phyloP scores from a whole-genome alignment of 257 asterid species.

The Nyctanthes arbortristis region DNA sequence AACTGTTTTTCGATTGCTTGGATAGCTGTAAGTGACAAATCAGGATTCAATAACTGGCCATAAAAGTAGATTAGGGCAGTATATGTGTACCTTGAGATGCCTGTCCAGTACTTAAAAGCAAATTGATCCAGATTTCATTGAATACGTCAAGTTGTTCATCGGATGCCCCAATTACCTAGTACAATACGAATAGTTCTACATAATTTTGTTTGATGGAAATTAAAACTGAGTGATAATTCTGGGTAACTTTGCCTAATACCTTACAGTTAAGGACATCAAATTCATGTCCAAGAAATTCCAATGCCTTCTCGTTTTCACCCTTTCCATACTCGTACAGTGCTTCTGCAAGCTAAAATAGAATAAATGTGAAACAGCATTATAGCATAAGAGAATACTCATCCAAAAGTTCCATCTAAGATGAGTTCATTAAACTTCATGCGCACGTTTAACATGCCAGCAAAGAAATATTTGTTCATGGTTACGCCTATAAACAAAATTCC shows the following conservation, averaged over 20 bases:
- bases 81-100: conserved; percentile 47
- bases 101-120: conserved; percentile 64
- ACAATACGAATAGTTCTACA: conserved; percentile 10
- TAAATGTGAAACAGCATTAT: conserved; percentile 17
- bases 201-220: not conserved
- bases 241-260: conserved; percentile 38
- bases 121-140: conserved; percentile 59
- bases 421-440: not conserved
- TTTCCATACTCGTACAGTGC: conserved; percentile 61
- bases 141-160: conserved; percentile 94
- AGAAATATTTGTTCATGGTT: not conserved
- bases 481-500: not conserved
- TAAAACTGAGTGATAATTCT: not conserved
- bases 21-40: conserved; percentile 46
- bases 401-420: not conserved
- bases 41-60: conserved; percentile 4
- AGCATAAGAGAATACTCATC: not conserved
- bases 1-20: conserved; percentile 69
- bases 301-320: conserved; percentile 62
- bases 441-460: not conserved
- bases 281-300: conserved; percentile 58
- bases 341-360: conserved; percentile 79
- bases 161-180: conserved; percentile 91
- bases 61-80: not conserved
- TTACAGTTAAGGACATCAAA: conserved; percentile 63